Conservation (phyloP, 352 stramenopile species). For the Globisporangium canariense region DNA sequence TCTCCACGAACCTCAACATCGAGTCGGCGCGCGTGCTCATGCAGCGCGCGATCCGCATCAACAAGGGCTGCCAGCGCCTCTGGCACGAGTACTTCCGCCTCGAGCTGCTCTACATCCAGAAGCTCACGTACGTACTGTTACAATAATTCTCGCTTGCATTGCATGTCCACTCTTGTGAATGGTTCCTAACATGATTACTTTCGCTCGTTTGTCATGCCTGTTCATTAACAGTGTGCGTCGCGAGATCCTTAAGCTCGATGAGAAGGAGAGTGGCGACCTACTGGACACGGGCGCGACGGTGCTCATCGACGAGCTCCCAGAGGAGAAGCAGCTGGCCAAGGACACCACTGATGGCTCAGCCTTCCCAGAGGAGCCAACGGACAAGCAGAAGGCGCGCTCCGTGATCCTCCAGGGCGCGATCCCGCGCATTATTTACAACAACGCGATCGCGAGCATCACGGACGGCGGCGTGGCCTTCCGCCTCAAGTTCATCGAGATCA, state of each 20-base stretch:
- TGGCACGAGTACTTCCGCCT: constrained; percentile 91
- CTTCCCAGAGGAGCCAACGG: constrained; percentile 25
- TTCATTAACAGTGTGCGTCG: constrained; percentile 43
- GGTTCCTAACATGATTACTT: background rate
- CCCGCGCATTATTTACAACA: constrained; percentile 78
- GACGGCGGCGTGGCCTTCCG: constrained; percentile 68
- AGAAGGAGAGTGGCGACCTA: constrained; percentile 16
- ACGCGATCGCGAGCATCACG: constrained; percentile 58
- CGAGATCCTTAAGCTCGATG: constrained; percentile 74
- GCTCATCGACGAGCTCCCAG: constrained; percentile 52
- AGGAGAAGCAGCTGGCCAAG: constrained; percentile 42
- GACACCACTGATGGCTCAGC: constrained; percentile 25
- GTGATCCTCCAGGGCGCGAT: constrained; percentile 81
- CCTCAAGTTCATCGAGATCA: constrained; percentile 73
- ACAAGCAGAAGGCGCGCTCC: constrained; percentile 60
- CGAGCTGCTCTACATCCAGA: constrained; percentile 90
- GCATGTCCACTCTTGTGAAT: background rate
- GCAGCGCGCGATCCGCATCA: constrained; percentile 91
- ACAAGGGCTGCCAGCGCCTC: constrained; percentile 71
- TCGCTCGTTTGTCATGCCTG: background rate
- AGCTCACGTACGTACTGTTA: constrained; percentile 43
- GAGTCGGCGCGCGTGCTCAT: constrained; percentile 88
- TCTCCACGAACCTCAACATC: constrained; percentile 80
- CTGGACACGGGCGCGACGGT: constrained; percentile 35
- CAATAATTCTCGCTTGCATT: too few relatives aligned